A percentile compares a stretch with the other conserved stretches of the same genome.
phyloP scores from a whole-genome alignment of 345 rosid genomes.

The Pistacia vera region DNA sequence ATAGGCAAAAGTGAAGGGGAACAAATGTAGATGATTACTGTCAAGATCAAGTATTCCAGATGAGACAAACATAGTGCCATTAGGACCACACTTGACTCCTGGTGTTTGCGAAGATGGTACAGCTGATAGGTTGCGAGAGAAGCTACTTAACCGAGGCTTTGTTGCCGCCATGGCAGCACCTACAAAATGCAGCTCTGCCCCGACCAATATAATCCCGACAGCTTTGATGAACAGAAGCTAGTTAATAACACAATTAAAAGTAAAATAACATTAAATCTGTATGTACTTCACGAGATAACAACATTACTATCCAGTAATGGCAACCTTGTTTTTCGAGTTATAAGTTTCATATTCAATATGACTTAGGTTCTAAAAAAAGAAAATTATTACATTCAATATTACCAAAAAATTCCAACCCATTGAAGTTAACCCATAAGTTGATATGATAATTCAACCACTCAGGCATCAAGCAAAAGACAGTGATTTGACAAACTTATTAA shows the following conservation, averaged over 20 bases:
- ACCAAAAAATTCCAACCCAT: no score
- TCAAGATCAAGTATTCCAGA: constrained; percentile 92
- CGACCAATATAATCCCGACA: background rate
- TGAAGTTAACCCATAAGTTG: background rate
- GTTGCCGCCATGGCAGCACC: constrained; percentile 55
- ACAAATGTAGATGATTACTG: constrained; percentile 43
- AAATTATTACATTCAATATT: no score
- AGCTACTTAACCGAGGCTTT: constrained; percentile 73
- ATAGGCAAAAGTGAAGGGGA: background rate
- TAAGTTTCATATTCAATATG: no score
- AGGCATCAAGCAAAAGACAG: background rate
- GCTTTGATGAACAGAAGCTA: constrained; percentile 1
- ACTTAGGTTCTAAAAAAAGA: no score
- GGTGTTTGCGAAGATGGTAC: constrained; percentile 48
- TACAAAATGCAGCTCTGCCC: background rate
- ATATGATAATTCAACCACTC: background rate
- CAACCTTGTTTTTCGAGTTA: no score
- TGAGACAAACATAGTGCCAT: constrained; percentile 68
- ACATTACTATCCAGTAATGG: no score
- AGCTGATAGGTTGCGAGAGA: constrained; percentile 64
- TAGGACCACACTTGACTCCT: constrained; percentile 84
- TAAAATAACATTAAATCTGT: background rate
- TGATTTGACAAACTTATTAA: no score
- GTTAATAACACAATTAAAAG: background rate
- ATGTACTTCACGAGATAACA: no score